Evolutionary conservation across 805 yeast genomes (phyloP), one percentile per base, ranked within the genome.

Genomic region (Saturnispora galanensis): DNA sequence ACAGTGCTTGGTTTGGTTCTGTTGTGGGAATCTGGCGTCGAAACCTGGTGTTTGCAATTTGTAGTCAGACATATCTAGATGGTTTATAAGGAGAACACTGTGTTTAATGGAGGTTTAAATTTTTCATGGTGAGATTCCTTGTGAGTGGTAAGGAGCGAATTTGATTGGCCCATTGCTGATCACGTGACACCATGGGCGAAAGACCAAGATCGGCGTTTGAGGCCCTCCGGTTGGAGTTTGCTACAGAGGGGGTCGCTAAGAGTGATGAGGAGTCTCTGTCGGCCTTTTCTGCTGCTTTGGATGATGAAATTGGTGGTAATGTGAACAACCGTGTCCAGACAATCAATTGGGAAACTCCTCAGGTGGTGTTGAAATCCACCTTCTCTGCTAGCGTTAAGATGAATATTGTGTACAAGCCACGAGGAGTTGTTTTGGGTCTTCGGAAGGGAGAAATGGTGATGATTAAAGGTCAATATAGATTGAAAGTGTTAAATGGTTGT

Each of bases 1-100:
- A 76, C 97, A 93, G 76, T 90, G 96, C 73, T 84, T 88, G 60
- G 97, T 86, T 72, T 90, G 98, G 80, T 90, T 90, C 69, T 81
- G 89, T 75, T 87, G 79, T 56, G 98, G 97, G 80, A 89, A 89
- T 69, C 96, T 82, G 61, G 95, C 83, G 68, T 85, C 95, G 72
- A 84, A 84, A 50, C 83, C 84, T 61, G 78, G 81, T 47, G 83
- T 79, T 57, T 69, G 75, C 55, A 77, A 64, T 56, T 74, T 74
- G 56, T 69, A 58, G 47, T 63, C 70, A 47, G 68, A 55, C 69
- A 66, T 66, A 39, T 37, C 53, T 30, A 3, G 26, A 5, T 21
- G 7, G 26, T 21, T 21, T 21, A 21, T 21, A 38, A 29, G 16
- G 15, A 37, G 31, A 37, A 37, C n/a, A 11, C 9, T 6, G 26